Evolutionary conservation across 352 stramenopile species (phyloP).

Genomic region (Phytopythium kandeliae): DNA sequence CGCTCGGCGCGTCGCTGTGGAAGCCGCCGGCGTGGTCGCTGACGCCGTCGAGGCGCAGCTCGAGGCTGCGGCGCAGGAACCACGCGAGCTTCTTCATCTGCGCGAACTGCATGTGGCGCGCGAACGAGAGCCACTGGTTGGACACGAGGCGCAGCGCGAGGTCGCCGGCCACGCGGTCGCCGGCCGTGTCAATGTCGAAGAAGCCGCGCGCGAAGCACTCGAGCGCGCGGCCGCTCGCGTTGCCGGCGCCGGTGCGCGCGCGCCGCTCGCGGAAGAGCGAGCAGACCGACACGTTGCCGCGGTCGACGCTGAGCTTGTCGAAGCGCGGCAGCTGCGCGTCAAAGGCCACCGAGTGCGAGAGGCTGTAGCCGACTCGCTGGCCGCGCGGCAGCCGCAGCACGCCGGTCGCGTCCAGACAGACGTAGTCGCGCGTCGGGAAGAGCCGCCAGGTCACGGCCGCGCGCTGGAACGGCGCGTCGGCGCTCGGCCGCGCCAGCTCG

Average conservation of each 20-base stretch:
- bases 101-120: constrained; percentile 28
- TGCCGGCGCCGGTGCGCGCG: no score
- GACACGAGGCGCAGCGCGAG: constrained; percentile 28
- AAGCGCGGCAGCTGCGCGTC: constrained; percentile 31
- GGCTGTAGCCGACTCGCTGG: constrained; percentile 35
- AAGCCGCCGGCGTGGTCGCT: background rate
- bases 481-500: constrained; percentile 8
- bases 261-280: constrained; percentile 33
- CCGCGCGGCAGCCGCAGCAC: constrained; percentile 21
- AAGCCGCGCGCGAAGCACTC: constrained; percentile 27
- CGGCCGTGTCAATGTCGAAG: constrained; percentile 20
- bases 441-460: constrained; percentile 40
- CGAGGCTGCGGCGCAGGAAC: constrained; percentile 13
- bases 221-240: constrained; percentile 13
- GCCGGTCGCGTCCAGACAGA: constrained; percentile 29
- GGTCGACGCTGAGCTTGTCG: constrained; percentile 28
- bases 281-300: constrained; percentile 37
- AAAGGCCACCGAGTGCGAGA: constrained; percentile 41
- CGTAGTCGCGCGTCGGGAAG: constrained; percentile 32
- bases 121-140: constrained; percentile 22
- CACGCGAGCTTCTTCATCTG: constrained; percentile 57
- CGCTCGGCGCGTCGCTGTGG: constrained; percentile 6
- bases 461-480: constrained; percentile 34
- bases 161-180: constrained; percentile 12
- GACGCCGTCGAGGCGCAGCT: constrained; percentile 9